Conservation (phyloP, 805 yeast species). For the Zygosaccharomyces bailii region DNA sequence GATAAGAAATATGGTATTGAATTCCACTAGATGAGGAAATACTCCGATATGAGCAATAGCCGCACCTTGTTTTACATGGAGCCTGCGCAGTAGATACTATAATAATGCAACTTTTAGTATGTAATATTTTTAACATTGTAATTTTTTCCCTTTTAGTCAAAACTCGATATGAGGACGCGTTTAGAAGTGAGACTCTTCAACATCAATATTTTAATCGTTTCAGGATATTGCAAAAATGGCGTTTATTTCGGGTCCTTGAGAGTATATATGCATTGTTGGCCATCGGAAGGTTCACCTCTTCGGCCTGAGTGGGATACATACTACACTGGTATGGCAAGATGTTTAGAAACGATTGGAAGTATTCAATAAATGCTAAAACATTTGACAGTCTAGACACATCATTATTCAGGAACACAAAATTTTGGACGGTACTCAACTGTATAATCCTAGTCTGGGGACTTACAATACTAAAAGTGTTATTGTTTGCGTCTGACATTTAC, state of each 20-base stretch:
- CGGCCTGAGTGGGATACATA: too few relatives aligned
- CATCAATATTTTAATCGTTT: neutral
- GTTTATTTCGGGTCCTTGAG: neutral
- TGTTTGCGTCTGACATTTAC: constrained; percentile 69
- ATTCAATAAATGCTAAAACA: constrained; percentile 26
- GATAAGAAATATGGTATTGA: constrained; percentile 36
- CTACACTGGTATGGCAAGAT: constrained; percentile 13
- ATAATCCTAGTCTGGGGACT: constrained; percentile 26
- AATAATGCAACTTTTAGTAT: neutral
- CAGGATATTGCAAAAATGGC: neutral
- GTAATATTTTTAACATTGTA: neutral
- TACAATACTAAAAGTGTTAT: constrained; percentile 49
- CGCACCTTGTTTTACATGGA: neutral
- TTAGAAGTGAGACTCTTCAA: neutral
- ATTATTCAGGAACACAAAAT: constrained; percentile 23
- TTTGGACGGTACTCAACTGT: constrained; percentile 24
- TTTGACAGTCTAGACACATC: constrained; percentile 29
- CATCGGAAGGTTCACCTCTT: too few relatives aligned
- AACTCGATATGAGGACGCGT: constrained; percentile 4
- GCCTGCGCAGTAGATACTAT: neutral
- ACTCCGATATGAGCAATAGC: neutral
- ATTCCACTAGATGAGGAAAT: constrained; percentile 28
- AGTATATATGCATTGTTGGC: neutral
- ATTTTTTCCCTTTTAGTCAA: neutral
- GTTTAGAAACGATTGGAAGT: constrained; percentile 30